Evolutionary conservation across 148 eudicot genomes (phyloP).

Genomic region (Rhododendron molle): DNA sequence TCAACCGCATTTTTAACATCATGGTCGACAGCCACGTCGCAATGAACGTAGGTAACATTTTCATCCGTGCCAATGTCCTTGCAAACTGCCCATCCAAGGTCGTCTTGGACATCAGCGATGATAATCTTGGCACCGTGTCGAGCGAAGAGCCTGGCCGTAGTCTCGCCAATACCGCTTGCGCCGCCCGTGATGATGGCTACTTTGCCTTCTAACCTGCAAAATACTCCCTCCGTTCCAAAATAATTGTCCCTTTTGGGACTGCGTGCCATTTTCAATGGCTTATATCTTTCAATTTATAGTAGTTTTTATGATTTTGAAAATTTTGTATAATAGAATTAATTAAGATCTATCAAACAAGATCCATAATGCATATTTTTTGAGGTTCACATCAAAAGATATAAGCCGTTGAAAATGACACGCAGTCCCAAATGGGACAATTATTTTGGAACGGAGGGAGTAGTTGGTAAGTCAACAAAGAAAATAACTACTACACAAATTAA

Average conservation of each 20-base stretch:
- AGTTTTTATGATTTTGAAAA: too few species aligned
- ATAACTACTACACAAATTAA: not conserved
- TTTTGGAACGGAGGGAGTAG: too few species aligned
- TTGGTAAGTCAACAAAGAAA: not conserved
- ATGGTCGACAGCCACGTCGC: not conserved
- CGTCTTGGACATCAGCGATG: not conserved
- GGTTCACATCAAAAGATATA: too few species aligned
- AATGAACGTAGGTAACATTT: not conserved
- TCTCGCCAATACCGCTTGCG: not conserved
- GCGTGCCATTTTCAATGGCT: too few species aligned
- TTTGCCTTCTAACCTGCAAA: slow-evolving; percentile 3
- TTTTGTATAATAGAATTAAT: too few species aligned
- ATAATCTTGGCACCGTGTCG: not conserved
- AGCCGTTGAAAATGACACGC: too few species aligned
- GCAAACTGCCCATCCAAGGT: not conserved
- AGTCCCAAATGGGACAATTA: too few species aligned
- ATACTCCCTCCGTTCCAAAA: too few species aligned
- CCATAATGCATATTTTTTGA: too few species aligned
- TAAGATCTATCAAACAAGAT: too few species aligned
- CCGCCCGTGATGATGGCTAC: not conserved
- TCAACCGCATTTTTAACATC: not conserved
- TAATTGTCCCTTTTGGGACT: too few species aligned
- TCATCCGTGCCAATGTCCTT: not conserved
- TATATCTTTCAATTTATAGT: too few species aligned
- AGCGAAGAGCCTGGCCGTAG: not conserved